Conservation (phyloP, 1,139 yeast species). For the Candida sp. region DNA sequence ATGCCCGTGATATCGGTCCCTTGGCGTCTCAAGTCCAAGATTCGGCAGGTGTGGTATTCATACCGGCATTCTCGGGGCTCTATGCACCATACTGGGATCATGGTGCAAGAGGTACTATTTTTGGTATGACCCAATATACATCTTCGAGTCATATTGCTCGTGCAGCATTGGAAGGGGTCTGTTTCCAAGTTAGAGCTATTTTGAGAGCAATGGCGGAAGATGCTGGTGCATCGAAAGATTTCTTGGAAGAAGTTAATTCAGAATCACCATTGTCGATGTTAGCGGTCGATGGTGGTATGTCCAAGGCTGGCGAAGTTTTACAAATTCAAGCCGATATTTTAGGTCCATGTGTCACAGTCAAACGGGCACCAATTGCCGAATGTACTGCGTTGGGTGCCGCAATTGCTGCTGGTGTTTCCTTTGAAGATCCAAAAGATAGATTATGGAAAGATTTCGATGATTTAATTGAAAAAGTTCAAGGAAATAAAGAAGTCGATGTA, state of each 20-base stretch:
- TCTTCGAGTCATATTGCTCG: slow-evolving; percentile 86
- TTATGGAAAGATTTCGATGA: slow-evolving; percentile 79
- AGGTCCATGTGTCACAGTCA: slow-evolving; percentile 81
- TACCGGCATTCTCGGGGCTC: slow-evolving; percentile 92
- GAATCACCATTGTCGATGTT: slow-evolving; percentile 48
- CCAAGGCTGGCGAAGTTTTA: slow-evolving; percentile 87
- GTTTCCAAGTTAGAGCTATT: slow-evolving; percentile 91
- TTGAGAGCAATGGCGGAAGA: slow-evolving; percentile 88
- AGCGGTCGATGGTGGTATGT: slow-evolving; percentile 96
- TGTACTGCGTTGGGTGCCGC: slow-evolving; percentile 98
- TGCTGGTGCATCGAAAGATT: slow-evolving; percentile 56
- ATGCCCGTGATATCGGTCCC: slow-evolving; percentile 88
- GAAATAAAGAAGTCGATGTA: slow-evolving; percentile 26
- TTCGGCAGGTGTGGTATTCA: slow-evolving; percentile 91
- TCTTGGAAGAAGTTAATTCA: slow-evolving; percentile 39
- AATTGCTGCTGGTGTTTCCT: slow-evolving; percentile 86
- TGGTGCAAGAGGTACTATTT: slow-evolving; percentile 87
- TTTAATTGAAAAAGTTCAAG: slow-evolving; percentile 34
- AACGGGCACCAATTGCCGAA: slow-evolving; percentile 79
- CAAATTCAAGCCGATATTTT: slow-evolving; percentile 92
- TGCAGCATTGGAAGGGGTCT: slow-evolving; percentile 94
- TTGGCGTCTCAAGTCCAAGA: slow-evolving; percentile 78
- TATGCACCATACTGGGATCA: slow-evolving; percentile 98
- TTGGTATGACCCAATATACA: slow-evolving; percentile 90
- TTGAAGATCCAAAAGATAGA: slow-evolving; percentile 53